Evolutionary conservation across 371 early-diverging fungal genomes (phyloP).

Genomic region (Rhizopus microsporus): DNA sequence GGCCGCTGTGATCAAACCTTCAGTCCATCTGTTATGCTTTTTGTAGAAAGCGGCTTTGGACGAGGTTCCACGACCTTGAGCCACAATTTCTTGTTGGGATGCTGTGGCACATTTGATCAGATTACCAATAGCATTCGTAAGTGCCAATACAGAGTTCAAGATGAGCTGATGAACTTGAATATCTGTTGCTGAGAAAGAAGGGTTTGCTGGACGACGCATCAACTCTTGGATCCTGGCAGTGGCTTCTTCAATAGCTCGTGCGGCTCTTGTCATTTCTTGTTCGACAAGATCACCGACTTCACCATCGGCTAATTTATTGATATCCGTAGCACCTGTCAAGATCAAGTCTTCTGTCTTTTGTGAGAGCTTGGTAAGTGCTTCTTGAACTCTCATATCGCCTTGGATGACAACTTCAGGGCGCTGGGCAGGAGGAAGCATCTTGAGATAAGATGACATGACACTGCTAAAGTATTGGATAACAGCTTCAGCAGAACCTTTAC

Average conservation of each 20-base stretch:
- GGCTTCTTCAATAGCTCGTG: constrained; percentile 91
- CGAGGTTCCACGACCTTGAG: constrained; percentile 86
- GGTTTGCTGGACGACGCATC: constrained; percentile 73
- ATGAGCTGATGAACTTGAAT: constrained; percentile 91
- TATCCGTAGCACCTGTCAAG: constrained; percentile 65
- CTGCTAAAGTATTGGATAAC: constrained; percentile 80
- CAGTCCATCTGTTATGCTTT: constrained; percentile 98
- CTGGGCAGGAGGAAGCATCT: constrained; percentile 66
- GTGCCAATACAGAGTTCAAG: constrained; percentile 85
- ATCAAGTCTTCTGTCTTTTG: constrained; percentile 76
- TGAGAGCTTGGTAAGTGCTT: constrained; percentile 70
- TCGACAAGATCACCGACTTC: constrained; percentile 93
- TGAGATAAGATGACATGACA: constrained; percentile 79
- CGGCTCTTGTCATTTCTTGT: constrained; percentile 90
- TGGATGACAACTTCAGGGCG: constrained; percentile 74
- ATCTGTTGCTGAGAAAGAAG: constrained; percentile 71
- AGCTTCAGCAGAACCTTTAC: constrained; percentile 67
- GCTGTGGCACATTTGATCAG: constrained; percentile 93
- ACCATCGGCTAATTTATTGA: constrained; percentile 70
- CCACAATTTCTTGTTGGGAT: constrained; percentile 96
- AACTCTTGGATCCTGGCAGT: constrained; percentile 79
- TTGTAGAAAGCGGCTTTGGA: constrained; percentile 94
- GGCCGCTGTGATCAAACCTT: constrained; percentile 97
- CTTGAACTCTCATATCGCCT: constrained; percentile 76
- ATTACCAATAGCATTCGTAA: constrained; percentile 93